phyloP scores from a whole-genome alignment of 495 filamentous ascomycete species.

The Tuber umbilicatum region DNA sequence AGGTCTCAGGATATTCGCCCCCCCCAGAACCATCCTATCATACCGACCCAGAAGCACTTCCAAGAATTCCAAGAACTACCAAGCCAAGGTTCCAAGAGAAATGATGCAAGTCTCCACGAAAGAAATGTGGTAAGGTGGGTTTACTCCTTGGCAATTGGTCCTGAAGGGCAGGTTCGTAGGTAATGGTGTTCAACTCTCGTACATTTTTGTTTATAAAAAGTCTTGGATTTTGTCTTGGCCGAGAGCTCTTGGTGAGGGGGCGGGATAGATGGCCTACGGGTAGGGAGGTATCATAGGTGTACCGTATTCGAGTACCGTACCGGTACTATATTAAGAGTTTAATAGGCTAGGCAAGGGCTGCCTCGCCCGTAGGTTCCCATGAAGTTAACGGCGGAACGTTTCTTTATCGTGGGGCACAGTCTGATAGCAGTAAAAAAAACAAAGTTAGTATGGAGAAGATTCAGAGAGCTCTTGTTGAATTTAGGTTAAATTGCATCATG shows the following conservation, averaged over 20 bases:
- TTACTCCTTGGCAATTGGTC: constrained; percentile 22
- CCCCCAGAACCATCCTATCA: constrained; percentile 12
- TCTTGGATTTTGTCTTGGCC: neutral
- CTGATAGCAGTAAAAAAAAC: neutral
- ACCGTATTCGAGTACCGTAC: neutral
- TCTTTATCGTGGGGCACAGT: neutral
- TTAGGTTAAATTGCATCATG: neutral
- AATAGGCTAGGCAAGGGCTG: neutral
- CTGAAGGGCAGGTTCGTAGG: constrained; percentile 15
- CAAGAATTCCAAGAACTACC: constrained; percentile 25
- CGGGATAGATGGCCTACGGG: neutral
- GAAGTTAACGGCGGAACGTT: neutral
- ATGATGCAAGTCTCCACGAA: constrained; percentile 24
- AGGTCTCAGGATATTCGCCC: constrained; percentile 6
- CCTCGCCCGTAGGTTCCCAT: constrained; percentile 9
- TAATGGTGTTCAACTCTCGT: constrained; percentile 14
- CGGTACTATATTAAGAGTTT: neutral
- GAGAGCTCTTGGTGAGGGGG: neutral
- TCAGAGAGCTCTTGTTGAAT: neutral
- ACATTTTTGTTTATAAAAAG: constrained; percentile 10
- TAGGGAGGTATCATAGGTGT: constrained; percentile 4
- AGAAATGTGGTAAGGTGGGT: constrained; percentile 7
- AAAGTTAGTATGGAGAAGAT: neutral
- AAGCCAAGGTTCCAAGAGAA: constrained; percentile 22
- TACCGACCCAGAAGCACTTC: constrained; percentile 4